Conservation (phyloP, 352 stramenopile genomes). For the Pythium angustatum region DNA sequence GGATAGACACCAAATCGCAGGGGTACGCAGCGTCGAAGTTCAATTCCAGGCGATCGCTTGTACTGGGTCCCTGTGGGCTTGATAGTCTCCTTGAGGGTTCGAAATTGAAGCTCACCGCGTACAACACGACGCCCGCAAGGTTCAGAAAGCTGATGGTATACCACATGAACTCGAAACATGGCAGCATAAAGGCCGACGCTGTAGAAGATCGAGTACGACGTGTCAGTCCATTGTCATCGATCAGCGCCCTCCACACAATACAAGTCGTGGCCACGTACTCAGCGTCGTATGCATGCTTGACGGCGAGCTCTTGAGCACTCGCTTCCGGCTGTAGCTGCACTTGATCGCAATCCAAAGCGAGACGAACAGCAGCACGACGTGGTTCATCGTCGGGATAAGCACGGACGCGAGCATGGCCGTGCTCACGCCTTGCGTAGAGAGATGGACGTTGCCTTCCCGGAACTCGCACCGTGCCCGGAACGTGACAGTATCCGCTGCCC, state of each 20-base stretch:
- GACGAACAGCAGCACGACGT: conserved; percentile 68
- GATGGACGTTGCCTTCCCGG: conserved; percentile 24
- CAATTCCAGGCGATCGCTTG: conserved; percentile 10
- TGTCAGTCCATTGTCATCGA: neutral
- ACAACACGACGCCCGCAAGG: conserved; percentile 50
- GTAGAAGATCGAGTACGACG: conserved; percentile 7
- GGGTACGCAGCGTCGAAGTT: conserved; percentile 42
- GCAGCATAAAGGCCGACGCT: conserved; percentile 87
- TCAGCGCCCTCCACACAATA: neutral
- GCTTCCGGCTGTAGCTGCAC: conserved; percentile 78
- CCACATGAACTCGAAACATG: conserved; percentile 85
- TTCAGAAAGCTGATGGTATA: conserved; percentile 75
- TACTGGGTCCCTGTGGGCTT: neutral
- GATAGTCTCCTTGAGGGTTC: neutral
- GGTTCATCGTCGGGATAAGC: conserved; percentile 63
- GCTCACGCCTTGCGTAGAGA: conserved; percentile 32
- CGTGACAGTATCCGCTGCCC: conserved; percentile 30
- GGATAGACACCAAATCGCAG: conserved; percentile 56
- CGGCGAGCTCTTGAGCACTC: conserved; percentile 58
- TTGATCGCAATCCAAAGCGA: conserved; percentile 69
- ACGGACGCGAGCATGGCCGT: conserved; percentile 49
- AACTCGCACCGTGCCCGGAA: conserved; percentile 51
- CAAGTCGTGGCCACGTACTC: conserved; percentile 45
- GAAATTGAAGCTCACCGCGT: conserved; percentile 45
- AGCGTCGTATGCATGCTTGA: conserved; percentile 68